Conservation (phyloP, 2,329 filamentous ascomycete genomes). For the Aspergillus fumigatiaffinis region DNA sequence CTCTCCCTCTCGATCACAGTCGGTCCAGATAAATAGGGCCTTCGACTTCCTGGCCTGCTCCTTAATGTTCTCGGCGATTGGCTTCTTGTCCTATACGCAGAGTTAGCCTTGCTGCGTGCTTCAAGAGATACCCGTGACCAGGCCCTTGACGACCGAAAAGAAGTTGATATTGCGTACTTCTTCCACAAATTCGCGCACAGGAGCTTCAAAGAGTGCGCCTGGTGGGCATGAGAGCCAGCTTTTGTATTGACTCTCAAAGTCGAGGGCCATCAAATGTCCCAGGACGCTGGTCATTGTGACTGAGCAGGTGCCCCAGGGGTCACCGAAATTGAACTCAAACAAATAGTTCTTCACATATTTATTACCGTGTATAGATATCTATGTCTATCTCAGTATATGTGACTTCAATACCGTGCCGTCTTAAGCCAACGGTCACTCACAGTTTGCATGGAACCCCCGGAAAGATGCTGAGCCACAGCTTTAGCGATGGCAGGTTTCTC, state of each 20-base stretch:
- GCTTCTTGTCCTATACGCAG: constrained; percentile 65
- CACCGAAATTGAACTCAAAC: constrained; percentile 84
- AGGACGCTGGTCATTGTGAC: constrained; percentile 93
- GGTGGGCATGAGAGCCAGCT: constrained; percentile 81
- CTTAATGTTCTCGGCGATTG: constrained; percentile 80
- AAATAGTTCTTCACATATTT: constrained; percentile 90
- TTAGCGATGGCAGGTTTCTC: constrained; percentile 95
- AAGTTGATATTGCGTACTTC: constrained; percentile 47
- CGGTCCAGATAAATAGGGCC: constrained; percentile 93
- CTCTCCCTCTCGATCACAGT: constrained; percentile 96
- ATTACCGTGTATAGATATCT: constrained; percentile 65
- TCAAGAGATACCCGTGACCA: neutral
- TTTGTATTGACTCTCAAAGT: constrained; percentile 71
- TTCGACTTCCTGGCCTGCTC: constrained; percentile 68
- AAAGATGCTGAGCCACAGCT: constrained; percentile 84
- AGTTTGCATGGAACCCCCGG: constrained; percentile 67
- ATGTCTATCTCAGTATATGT: constrained; percentile 17
- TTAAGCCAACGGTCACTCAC: constrained; percentile 48
- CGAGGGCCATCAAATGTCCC: constrained; percentile 78
- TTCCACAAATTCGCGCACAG: constrained; percentile 64
- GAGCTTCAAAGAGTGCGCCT: constrained; percentile 73
- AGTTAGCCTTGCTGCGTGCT: constrained; percentile 10
- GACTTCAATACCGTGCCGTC: neutral
- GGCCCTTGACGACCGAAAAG: neutral
- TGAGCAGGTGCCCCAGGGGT: constrained; percentile 71